phyloP scores from a whole-genome alignment of 257 asterid genomes.

The Primulina huaijiensis region DNA sequence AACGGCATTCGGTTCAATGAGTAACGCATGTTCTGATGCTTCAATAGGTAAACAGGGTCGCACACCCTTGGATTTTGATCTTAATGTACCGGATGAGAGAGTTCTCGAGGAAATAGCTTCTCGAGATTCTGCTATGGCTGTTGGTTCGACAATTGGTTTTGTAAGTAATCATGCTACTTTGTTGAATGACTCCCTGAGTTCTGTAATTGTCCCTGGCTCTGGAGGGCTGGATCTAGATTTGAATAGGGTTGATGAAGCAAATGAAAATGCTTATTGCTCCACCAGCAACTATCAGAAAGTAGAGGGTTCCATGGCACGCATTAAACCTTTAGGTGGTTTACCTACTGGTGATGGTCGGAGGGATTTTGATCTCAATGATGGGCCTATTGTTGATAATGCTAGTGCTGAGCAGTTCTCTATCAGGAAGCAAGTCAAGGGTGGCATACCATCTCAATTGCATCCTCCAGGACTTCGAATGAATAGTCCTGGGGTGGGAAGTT shows the following conservation, averaged over 20 bases:
- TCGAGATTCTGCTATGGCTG: slow-evolving; percentile 34
- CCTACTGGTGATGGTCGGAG: slow-evolving; percentile 34
- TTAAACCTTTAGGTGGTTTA: slow-evolving; percentile 30
- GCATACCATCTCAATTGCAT: slow-evolving; percentile 45
- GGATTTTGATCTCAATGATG: slow-evolving; percentile 41
- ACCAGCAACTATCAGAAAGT: slow-evolving; percentile 31
- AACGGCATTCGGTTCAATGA: slow-evolving; percentile 14
- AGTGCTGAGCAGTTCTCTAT: slow-evolving; percentile 27
- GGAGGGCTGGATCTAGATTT: slow-evolving; percentile 50
- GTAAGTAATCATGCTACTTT: slow-evolving; percentile 23
- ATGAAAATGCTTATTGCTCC: slow-evolving; percentile 35
- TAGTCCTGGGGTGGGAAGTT: slow-evolving; percentile 13
- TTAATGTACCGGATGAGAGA: slow-evolving; percentile 57
- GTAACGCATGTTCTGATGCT: slow-evolving; percentile 8
- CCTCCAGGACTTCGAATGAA: slow-evolving; percentile 39
- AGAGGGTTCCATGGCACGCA: slow-evolving; percentile 26
- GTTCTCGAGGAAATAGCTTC: slow-evolving; percentile 40
- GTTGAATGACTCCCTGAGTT: slow-evolving; percentile 28
- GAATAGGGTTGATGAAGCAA: slow-evolving; percentile 43
- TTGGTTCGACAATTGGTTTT: slow-evolving; percentile 23
- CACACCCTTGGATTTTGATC: slow-evolving; percentile 43
- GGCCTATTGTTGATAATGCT: slow-evolving; percentile 46
- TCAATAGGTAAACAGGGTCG: slow-evolving; percentile 25
- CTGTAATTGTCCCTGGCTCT: slow-evolving; percentile 31
- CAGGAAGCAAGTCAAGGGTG: slow-evolving; percentile 31